Evolutionary conservation across 345 rosid genomes (phyloP), one percentile per base, ranked within the genome.

Genomic region (Citrus inodora): DNA sequence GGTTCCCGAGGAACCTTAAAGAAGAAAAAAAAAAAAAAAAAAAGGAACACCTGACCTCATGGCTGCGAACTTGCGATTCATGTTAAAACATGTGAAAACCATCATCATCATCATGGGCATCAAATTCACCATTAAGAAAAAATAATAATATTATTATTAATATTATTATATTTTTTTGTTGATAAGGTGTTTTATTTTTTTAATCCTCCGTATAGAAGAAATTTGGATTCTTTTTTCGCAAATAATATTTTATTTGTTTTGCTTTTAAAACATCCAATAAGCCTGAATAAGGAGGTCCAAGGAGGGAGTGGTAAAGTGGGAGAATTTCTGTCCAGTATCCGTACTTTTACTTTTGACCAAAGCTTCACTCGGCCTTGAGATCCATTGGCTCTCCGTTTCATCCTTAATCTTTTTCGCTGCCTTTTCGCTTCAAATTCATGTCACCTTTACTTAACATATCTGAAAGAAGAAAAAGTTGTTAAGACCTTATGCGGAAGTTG

Each of bases 41-140:
- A 32, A 56, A 56, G 25, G 0, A 56, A 22, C 61, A 21, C 61
- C 11, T 22, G 24, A 13, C 51, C 17, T 13, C 64, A 9, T 64
- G 59, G 13, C 10, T 37, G 73, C 25, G 32, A n/a, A 79, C 73
- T 59, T 55, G 80, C 70, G 24, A 60, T 56, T 80, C 74, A 70
- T 61, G 82, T 71, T 75, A 70, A 59, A 64, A 27, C 80, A 78
- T 79, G 83, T 74, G 81, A 79, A 82, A 24, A 56, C 76, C 78
- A 82, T 76, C 78, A 80, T 78, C 75, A 79, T 27, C 75, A 79
- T 32, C 30, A 9, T 16, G 25, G 48, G 63, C 11, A 22, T 59
- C 25, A 22, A 59, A 9, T 22, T 59, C 27, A 59, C 63, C 63
- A 59, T 22, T 40, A 40, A 40, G 13, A 40, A 40, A n/a, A n/a